Base-by-base conservation (phyloP, 2,329 filamentous ascomycete genomes). In the Xylaria sp. region DNA sequence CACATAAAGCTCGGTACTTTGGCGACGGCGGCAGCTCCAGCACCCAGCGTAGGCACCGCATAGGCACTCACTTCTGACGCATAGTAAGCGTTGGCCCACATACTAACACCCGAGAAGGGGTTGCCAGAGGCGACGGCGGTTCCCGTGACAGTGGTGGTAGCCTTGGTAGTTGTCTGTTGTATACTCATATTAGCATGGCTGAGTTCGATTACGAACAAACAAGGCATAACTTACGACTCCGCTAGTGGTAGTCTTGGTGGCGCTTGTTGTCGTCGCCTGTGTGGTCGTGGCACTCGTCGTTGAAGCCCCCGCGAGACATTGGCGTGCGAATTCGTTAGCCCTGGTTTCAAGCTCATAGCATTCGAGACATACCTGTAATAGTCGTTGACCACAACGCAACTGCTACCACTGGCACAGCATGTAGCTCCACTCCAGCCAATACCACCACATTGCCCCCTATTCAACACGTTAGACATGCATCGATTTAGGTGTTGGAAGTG, bases 1-100 rank as follows among this genome's bases (percentile, higher is more conserved):
- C 84, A 87, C 78, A 84, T 83, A 77, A 86, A 87, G 58, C 82
- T 84, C 29, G 85, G 84, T 0, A 87, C 84, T 68, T 85, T 80
- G 64, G 84, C 86, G 42, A 86, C 85, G 57, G 82, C 83, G 23
- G 83, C 82, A 5, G 85, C 85, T 69, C 83, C 84, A 21, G 86
- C 84, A 10, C 86, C 86, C 68, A 93, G 79, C 18, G 86, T 87
- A 9, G 91, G 90, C 23, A 92, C 85, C 8, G 91, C 91, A 21
- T 85, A 79, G 42, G 77, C 84, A 64, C 82, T 81, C 65, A 88
- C 82, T 77, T 88, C 85, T 21, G 84, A 85, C n/a, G 83, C 81
- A 74, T 88, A 88, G 80, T 84, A 87, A 64, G 77, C 78, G 78
- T 88, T 88, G 75, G 85, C 83, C 82, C 84, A 87, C 73, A 84